These are phyloP conservation scores for Blepharisma undulans DNA, from an alignment of 169 alveolate species.

Conservation along the genomic window DNA sequence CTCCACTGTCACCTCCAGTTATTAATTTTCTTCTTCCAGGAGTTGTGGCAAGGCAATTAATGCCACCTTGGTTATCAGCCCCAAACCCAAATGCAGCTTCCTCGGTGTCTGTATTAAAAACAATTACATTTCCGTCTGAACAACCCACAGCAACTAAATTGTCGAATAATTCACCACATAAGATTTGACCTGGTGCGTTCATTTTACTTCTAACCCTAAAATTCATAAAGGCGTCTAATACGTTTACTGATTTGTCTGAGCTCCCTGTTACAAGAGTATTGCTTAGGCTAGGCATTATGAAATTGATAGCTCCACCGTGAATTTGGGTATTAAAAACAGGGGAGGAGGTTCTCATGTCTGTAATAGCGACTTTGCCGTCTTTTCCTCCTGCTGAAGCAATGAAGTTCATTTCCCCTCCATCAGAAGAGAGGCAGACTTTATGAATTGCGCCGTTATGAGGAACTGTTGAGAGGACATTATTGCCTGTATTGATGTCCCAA, in stretches of 20 bases:
- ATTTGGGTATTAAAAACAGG: constrained; percentile 53
- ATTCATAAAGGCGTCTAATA: constrained; percentile 58
- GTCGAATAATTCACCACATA: constrained; percentile 72
- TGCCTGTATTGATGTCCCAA: constrained; percentile 79
- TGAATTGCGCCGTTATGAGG: constrained; percentile 74
- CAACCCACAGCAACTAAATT: constrained; percentile 80
- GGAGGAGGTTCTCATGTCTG: constrained; percentile 72
- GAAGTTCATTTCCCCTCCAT: constrained; percentile 65
- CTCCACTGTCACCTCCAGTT: constrained; percentile 81
- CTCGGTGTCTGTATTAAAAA: constrained; percentile 65
- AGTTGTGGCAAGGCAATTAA: constrained; percentile 62
- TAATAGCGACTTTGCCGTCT: constrained; percentile 69
- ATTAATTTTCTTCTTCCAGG: constrained; percentile 62
- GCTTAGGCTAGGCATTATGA: constrained; percentile 52
- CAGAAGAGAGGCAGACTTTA: constrained; percentile 63
- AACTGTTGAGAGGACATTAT: constrained; percentile 43
- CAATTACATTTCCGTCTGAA: constrained; percentile 80
- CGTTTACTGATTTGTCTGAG: constrained; percentile 71
- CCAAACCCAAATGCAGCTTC: constrained; percentile 82
- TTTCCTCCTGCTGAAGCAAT: constrained; percentile 70
- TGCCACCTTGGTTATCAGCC: constrained; percentile 75
- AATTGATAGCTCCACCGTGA: constrained; percentile 76
- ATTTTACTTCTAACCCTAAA: constrained; percentile 56
- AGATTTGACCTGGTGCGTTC: constrained; percentile 73
- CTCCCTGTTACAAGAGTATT: constrained; percentile 74